Evolutionary conservation across 345 rosid species (phyloP).

Genomic region (Camelina laxa): DNA sequence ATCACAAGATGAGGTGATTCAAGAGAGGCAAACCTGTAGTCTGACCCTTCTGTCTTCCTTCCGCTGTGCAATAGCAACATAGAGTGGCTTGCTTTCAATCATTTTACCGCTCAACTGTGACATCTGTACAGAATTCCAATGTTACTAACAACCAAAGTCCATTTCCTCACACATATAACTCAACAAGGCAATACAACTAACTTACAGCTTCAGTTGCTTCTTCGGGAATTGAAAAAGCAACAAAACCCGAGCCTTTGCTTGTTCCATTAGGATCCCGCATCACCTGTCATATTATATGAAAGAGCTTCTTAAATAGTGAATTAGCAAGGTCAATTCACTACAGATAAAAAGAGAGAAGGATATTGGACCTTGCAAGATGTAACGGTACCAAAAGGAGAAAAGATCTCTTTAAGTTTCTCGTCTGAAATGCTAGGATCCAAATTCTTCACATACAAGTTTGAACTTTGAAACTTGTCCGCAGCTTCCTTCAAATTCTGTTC

Average conservation of each 20-base stretch:
- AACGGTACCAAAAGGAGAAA: constrained; percentile 74
- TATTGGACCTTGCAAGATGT: constrained; percentile 83
- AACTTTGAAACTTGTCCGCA: constrained; percentile 80
- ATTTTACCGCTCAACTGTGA: constrained; percentile 47
- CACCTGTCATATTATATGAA: constrained; percentile 51
- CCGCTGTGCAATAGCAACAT: constrained; percentile 47
- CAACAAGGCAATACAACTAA: neutral
- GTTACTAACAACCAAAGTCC: neutral
- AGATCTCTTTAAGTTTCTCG: constrained; percentile 86
- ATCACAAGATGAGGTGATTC: neutral
- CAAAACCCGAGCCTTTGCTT: constrained; percentile 83
- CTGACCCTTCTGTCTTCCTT: constrained; percentile 47
- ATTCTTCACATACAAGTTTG: constrained; percentile 87
- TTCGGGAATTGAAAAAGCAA: constrained; percentile 78
- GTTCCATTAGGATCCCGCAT: constrained; percentile 82
- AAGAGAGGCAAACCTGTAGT: constrained; percentile 42
- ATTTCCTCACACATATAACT: neutral
- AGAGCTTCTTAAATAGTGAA: too few relatives aligned
- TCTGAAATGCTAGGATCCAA: constrained; percentile 82
- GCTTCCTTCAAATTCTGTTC: constrained; percentile 89
- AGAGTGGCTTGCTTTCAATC: constrained; percentile 46
- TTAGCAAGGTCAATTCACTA: neutral
- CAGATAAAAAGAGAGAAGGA: neutral
- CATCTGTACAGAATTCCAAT: constrained; percentile 29
- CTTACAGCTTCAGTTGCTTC: constrained; percentile 92